phyloP scores from a whole-genome alignment of 371 early-diverging fungal genomes.

The Mortierella sp. region DNA sequence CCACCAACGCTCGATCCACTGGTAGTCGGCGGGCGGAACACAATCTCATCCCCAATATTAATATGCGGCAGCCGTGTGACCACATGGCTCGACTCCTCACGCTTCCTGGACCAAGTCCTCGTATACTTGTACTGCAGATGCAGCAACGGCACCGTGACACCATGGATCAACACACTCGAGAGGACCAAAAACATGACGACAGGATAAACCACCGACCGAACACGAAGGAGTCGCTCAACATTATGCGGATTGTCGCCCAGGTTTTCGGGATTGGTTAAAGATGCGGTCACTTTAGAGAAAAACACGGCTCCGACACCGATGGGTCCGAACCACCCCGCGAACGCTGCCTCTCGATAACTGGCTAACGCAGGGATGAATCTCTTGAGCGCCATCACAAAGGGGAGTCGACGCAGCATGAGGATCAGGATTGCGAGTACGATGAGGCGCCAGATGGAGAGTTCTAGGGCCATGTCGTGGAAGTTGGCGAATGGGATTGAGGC shows the following conservation, averaged over 20 bases:
- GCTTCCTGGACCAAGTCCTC: slow-evolving; percentile 58
- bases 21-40: slow-evolving; percentile 36
- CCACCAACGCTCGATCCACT: slow-evolving; percentile 23
- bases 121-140: slow-evolving; percentile 66
- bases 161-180: slow-evolving; percentile 84
- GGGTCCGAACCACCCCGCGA: slow-evolving; percentile 98
- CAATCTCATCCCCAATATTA: slow-evolving; percentile 58
- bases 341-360: slow-evolving; percentile 86
- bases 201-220: slow-evolving; percentile 64
- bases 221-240: slow-evolving; percentile 45
- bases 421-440: slow-evolving; percentile 78
- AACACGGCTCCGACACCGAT: slow-evolving; percentile 94
- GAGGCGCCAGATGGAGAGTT: slow-evolving; percentile 77
- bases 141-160: slow-evolving; percentile 84
- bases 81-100: slow-evolving; percentile 48
- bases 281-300: slow-evolving; percentile 74
- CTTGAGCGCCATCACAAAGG: slow-evolving; percentile 78
- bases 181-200: slow-evolving; percentile 83
- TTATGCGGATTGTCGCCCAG: slow-evolving; percentile 43
- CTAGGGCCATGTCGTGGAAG: slow-evolving; percentile 69
- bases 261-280: slow-evolving; percentile 58
- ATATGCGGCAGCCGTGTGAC: slow-evolving; percentile 58
- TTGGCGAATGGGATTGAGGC: slow-evolving; percentile 85
- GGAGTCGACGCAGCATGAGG: slow-evolving; percentile 87
- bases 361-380: slow-evolving; percentile 81